These are phyloP conservation scores for Rutstroemia sp. DNA, from an alignment of 2,329 filamentous ascomycete species.

Conservation along the genomic window DNA sequence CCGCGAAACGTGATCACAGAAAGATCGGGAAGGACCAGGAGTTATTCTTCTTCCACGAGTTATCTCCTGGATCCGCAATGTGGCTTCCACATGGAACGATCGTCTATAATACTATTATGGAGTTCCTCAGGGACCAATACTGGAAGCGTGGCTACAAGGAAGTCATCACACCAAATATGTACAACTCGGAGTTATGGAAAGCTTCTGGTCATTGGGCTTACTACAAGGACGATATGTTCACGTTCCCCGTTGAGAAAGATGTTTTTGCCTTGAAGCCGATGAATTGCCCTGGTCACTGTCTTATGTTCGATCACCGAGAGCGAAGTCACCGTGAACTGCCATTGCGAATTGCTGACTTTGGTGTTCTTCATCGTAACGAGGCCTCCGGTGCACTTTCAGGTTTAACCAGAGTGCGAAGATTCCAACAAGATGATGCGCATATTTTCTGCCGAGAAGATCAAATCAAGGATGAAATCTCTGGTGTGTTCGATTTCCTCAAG, in stretches of 20 bases:
- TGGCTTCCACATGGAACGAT: constrained; percentile 87
- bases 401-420: constrained; percentile 84
- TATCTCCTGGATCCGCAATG: constrained; percentile 89
- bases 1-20: constrained; percentile 93
- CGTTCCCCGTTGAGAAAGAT: constrained; percentile 77
- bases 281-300: constrained; percentile 95
- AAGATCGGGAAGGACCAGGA: constrained; percentile 94
- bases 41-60: constrained; percentile 92
- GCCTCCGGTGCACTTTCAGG: constrained; percentile 86
- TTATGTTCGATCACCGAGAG: constrained; percentile 77
- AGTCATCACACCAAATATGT: constrained; percentile 95
- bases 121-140: constrained; percentile 79
- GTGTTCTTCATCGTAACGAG: constrained; percentile 91
- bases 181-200: constrained; percentile 88
- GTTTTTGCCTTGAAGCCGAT: constrained; percentile 87
- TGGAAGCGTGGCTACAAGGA: constrained; percentile 91
- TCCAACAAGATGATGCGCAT: constrained; percentile 94
- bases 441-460: constrained; percentile 89
- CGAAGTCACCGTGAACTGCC: constrained; percentile 86
- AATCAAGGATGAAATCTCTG: constrained; percentile 65
- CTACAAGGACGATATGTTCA: constrained; percentile 94
- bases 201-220: constrained; percentile 90
- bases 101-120: constrained; percentile 84
- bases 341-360: constrained; percentile 90
- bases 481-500: constrained; percentile 79